Base-by-base conservation (phyloP, 805 yeast genomes). In the Ogataea nonfermentans region DNA sequence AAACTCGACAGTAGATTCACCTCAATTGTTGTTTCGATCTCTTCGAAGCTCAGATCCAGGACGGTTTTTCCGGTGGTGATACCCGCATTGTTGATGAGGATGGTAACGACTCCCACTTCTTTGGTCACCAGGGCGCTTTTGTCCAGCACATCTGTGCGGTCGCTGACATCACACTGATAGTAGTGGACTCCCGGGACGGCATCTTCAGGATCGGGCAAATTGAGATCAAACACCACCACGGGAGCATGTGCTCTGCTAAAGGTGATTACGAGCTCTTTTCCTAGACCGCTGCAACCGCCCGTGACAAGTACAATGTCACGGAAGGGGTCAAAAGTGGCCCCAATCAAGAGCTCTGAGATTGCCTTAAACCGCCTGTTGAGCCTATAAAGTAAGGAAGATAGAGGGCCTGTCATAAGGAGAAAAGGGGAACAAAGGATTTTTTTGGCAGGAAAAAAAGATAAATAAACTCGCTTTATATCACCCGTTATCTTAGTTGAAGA, bases 41-140 rank as follows among this genome's bases (percentile, higher is more conserved):
- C 87, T 0, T 68, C 74, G 41, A 70, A 71, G 1, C 73, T 51
- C 37, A 79, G 58, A 4, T 82, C 79, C 4, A 77, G 49, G 3
- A 89, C 54, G 1, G 78, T 56, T 44, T 76, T 74, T 0, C 87
- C 86, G 9, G 65, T 63, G 25, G 81, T 70, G 9, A 88, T 73
- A 0, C 87, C 98, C 0, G 97, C 98, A 59, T 91, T 90, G 60
- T 90, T 90, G 35, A 91, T 73, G 11, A 91, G 62, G 2, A 89
- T 69, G 0, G 89, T 74, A 1, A 85, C 81, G 0, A 50, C 50
- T 0, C 95, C 95, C 29, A 76, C 53, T 23, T 70, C 71, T n/a
- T 53, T 33, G 24, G 53, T 54, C 22, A 89, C 74, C 8, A 32
- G 41, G 6, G 55, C 54, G 5, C 73, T 71, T 26, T 68, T 55